Base-by-base conservation (phyloP, 2,329 filamentous ascomycete species). In the Penicillium sp. region DNA sequence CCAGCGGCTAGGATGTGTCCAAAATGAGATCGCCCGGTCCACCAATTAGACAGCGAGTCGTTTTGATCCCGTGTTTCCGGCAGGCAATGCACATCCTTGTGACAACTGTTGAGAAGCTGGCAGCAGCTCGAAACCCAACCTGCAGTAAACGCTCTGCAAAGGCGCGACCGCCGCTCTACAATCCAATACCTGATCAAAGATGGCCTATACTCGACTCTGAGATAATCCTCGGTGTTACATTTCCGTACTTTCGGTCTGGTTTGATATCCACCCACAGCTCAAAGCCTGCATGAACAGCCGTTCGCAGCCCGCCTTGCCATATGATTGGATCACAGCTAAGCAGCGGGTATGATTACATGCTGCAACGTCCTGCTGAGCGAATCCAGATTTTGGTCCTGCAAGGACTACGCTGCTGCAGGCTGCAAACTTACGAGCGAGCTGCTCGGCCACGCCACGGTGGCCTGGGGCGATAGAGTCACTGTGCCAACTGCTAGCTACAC, bases 271-370 rank as follows among this genome's bases (percentile, higher is more conserved):
- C 45, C 43, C 31, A 43, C 43, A 50, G 32, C 38, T 50, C 47
- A 55, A 55, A 56, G 55, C 48, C 29, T 62, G 58, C 62, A 62
- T 64, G 60, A 64, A 64, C 60, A 44, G 44, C 45, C 38, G 60
- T 61, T 61, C 49, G 56, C 52, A 56, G 47, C 40, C 21, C 42
- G 47, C 42, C 47, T 36, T 50, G 11, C 9, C 3, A 3, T 13
- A 13, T 34, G 42, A 50, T 45, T 50, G 52, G 52, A 45, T 21
- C 18, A 45, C 18, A 49, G 16, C 16, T 16, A 10, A 43, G 43
- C 31, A 47, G 45, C 50, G 27, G 21, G 38, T 49, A 22, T 38
- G 29, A 43, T 49, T 49, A 16, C 44, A 24, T 52, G 18, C 50
- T 52, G 50, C 18, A 36, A 48, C n/a, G 29, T 24, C 18, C 36